Conservation (phyloP, 2,329 filamentous ascomycete genomes). For the Sordariomycetes sp. region DNA sequence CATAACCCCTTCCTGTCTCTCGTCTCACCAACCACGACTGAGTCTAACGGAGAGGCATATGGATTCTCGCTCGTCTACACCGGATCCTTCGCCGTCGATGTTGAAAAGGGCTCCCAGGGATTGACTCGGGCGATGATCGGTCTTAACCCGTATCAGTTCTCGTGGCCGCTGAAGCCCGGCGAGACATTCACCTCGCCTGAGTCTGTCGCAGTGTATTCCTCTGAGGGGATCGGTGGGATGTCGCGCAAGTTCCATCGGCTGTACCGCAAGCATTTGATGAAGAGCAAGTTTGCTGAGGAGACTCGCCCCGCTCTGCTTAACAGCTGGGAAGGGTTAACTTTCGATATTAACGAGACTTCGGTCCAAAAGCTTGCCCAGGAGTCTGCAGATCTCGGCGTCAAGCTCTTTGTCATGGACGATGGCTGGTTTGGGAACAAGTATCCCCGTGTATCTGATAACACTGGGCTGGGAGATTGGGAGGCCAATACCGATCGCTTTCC, state of each 20-base stretch:
- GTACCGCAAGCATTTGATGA: constrained; percentile 51
- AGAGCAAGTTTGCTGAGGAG: constrained; percentile 42
- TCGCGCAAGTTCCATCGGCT: constrained; percentile 53
- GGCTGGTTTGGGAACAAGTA: constrained; percentile 56
- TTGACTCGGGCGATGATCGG: constrained; percentile 51
- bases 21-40: constrained; percentile 46
- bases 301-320: constrained; percentile 50
- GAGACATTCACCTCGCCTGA: constrained; percentile 52
- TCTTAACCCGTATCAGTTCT: constrained; percentile 51
- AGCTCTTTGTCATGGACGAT: constrained; percentile 56
- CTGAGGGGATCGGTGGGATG: constrained; percentile 49
- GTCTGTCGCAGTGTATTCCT: constrained; percentile 52
- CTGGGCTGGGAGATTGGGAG: constrained; percentile 47
- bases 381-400: constrained; percentile 47
- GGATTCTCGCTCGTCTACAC: constrained; percentile 58
- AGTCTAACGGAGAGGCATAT: constrained; percentile 52
- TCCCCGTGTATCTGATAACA: constrained; percentile 44
- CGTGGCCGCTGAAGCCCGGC: constrained; percentile 45
- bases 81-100: constrained; percentile 51
- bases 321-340: constrained; percentile 56
- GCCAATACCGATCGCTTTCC: constrained; percentile 51
- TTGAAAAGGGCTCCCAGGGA: constrained; percentile 54
- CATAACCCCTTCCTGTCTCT: constrained; percentile 58
- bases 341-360: constrained; percentile 46
- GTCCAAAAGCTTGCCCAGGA: constrained; percentile 46